A percentile compares a stretch with the other conserved stretches of the same genome.
phyloP scores from a whole-genome alignment of 2,329 filamentous ascomycete species.

The Stagonosporopsis cucurbitacearum region DNA sequence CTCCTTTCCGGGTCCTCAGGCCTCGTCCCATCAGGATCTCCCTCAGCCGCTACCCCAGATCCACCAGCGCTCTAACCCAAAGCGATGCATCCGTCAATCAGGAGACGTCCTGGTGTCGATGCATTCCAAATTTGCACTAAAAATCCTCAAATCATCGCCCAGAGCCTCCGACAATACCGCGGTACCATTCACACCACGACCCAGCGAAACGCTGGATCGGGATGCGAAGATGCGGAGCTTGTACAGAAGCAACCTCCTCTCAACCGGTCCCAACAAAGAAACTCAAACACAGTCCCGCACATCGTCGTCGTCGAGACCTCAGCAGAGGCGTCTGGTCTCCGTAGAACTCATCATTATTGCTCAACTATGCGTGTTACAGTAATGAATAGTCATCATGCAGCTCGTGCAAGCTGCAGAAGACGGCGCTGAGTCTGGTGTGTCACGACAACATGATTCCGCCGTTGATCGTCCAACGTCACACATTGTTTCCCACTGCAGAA shows the following conservation, averaged over 20 bases:
- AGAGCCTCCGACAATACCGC: neutral
- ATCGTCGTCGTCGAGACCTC: neutral
- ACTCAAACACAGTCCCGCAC: constrained; percentile 2
- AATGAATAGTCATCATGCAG: neutral
- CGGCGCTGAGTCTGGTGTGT: neutral
- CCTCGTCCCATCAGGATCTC: constrained; percentile 13
- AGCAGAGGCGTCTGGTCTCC: neutral
- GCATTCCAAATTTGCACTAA: neutral
- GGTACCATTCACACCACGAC: neutral
- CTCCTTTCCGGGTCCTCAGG: constrained; percentile 8
- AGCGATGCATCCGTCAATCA: neutral
- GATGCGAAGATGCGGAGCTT: neutral
- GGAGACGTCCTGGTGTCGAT: neutral
- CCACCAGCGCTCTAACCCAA: constrained; percentile 13
- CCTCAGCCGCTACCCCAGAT: constrained; percentile 20
- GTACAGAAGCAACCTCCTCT: constrained; percentile 10
- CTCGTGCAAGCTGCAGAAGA: neutral
- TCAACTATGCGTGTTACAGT: no score
- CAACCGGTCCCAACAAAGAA: constrained; percentile 16
- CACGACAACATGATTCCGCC: no score
- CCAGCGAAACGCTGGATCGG: constrained; percentile 4
- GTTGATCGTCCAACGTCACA: neutral
- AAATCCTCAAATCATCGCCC: neutral
- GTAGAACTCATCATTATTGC: no score
- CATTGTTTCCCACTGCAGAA: no score